Conservation (phyloP, 169 alveolate species). For the Plasmodium fragile region DNA sequence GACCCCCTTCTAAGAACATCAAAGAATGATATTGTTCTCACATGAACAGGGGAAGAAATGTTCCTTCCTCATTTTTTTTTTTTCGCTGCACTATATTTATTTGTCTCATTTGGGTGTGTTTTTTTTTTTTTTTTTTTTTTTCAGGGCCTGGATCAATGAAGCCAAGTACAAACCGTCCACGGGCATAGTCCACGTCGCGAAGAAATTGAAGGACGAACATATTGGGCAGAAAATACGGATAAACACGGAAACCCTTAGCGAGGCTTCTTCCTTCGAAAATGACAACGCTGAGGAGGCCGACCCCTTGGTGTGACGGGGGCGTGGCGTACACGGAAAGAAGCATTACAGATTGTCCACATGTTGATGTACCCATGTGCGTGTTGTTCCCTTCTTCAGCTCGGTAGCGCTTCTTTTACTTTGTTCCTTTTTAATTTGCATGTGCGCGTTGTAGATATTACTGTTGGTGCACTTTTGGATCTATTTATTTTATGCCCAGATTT, state of each 20-base stretch:
- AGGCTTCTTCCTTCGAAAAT: conserved; percentile 47
- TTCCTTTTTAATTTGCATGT: background rate
- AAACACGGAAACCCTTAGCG: conserved; percentile 25
- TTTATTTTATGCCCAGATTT: background rate
- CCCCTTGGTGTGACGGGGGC: conserved; percentile 28
- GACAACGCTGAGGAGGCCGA: conserved; percentile 49
- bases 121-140: background rate
- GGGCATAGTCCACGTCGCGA: conserved; percentile 44
- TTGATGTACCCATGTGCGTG: background rate
- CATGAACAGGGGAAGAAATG: background rate
- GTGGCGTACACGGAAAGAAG: background rate
- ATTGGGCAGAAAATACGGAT: conserved; percentile 25
- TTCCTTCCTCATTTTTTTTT: background rate
- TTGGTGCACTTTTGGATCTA: background rate
- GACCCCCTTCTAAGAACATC: background rate
- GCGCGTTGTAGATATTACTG: background rate
- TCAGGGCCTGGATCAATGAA: conserved; percentile 74
- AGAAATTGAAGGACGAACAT: conserved; percentile 41
- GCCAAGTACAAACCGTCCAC: conserved; percentile 67
- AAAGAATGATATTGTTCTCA: background rate
- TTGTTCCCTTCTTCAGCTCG: too few relatives aligned
- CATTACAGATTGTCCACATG: background rate
- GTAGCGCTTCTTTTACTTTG: background rate
- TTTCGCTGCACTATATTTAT: background rate
- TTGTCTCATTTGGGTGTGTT: background rate